phyloP scores from a whole-genome alignment of 2,329 filamentous ascomycete species.

The Pseudogymnoascus sp. region DNA sequence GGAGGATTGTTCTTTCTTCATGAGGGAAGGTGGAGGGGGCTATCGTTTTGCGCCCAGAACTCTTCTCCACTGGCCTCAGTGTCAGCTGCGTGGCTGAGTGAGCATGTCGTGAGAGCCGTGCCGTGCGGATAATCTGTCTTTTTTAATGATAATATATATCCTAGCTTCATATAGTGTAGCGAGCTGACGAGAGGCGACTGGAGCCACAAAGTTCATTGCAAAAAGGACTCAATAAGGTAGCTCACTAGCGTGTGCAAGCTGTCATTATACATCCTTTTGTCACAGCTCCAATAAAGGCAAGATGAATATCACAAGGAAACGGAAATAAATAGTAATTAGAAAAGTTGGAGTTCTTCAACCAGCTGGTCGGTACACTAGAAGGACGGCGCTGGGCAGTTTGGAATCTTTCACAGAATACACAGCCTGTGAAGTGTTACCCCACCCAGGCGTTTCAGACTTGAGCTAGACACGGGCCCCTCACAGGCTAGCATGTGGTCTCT shows the following conservation, averaged over 20 bases:
- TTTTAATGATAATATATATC: not conserved
- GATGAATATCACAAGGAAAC: not conserved
- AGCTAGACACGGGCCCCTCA: not conserved
- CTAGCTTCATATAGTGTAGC: not conserved
- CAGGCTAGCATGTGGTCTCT: not conserved
- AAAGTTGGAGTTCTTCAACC: not conserved
- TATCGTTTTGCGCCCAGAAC: not conserved
- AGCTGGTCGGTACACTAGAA: not conserved
- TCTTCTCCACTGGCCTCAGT: not conserved
- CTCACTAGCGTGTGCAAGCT: not conserved
- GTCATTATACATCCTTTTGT: not conserved
- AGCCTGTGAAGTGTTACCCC: not conserved
- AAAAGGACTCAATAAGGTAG: not conserved
- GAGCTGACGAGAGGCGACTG: not conserved
- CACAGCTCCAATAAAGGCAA: not conserved
- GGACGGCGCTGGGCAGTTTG: not conserved
- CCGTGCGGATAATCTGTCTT: not conserved
- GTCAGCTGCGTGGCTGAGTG: not conserved
- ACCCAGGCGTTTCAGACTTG: not conserved
- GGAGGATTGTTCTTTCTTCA: not conserved
- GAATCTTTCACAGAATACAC: not conserved
- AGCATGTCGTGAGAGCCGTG: not conserved
- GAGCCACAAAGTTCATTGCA: not conserved
- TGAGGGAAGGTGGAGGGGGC: not conserved
- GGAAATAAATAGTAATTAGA: not conserved